Conservation (phyloP, 257 asterid genomes). For the Plantago ovata region DNA sequence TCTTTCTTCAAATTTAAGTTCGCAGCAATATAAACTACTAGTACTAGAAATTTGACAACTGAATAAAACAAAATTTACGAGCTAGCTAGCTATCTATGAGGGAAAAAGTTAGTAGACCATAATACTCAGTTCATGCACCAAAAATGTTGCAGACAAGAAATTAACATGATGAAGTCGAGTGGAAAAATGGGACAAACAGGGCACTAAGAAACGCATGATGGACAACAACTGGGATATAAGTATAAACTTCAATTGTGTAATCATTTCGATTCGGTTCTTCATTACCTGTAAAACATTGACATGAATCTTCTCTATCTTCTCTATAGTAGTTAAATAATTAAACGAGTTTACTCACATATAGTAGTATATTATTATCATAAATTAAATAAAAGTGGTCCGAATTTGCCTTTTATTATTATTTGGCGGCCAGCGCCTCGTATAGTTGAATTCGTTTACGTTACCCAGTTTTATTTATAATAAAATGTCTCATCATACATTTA, state of each 20-base stretch:
- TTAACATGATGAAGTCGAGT: neutral
- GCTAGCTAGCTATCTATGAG: no score
- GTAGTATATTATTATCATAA: neutral
- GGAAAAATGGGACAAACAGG: neutral
- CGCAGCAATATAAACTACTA: no score
- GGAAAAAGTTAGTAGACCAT: no score
- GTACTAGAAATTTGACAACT: no score
- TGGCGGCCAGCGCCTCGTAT: neutral
- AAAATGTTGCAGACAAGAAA: neutral
- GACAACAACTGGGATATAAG: no score
- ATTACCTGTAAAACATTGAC: neutral
- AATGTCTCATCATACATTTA: neutral
- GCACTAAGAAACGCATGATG: neutral
- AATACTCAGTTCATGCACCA: no score
- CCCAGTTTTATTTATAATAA: neutral
- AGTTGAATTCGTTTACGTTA: neutral
- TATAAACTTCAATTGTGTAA: neutral
- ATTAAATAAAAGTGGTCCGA: conserved; percentile 8
- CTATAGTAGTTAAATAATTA: no score
- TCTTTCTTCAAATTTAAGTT: no score
- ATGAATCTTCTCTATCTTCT: neutral
- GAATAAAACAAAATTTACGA: no score
- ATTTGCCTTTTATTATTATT: neutral
- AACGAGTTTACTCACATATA: no score
- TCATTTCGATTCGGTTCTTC: neutral